Percentiles rank a stretch among this genome's conserved stretches.
phyloP scores from a whole-genome alignment of 108 stramenopile species.

The Cyclotella baltica region DNA sequence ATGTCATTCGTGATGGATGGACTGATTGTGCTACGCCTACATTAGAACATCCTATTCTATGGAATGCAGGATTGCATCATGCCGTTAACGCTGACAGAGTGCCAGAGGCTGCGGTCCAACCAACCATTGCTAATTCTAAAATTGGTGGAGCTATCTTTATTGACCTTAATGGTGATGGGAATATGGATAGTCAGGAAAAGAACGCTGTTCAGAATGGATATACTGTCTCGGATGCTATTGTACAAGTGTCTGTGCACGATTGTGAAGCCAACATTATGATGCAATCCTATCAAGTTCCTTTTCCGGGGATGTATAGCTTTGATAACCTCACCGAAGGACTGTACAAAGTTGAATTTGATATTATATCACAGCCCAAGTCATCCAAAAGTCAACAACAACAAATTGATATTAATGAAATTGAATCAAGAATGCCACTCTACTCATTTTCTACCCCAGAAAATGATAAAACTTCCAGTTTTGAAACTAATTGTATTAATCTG shows the following conservation, averaged over 20 bases:
- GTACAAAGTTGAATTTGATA: conserved; percentile 43
- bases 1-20: conserved; percentile 20
- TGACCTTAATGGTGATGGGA: conserved; percentile 26
- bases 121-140: conserved; percentile 10
- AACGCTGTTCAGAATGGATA: conserved; percentile 41
- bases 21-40: conserved; percentile 34
- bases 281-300: neutral
- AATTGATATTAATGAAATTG: too few relatives aligned
- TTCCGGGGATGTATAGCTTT: conserved; percentile 48
- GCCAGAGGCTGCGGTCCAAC: neutral
- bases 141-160: conserved; percentile 47
- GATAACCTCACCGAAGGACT: conserved; percentile 35
- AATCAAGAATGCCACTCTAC: conserved; percentile 21
- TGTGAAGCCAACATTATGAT: conserved; percentile 27
- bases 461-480: conserved; percentile 22
- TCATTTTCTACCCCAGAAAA: conserved; percentile 22
- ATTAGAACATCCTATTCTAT: conserved; percentile 11
- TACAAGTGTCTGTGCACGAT: conserved; percentile 39
- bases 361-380: conserved; percentile 13
- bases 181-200: conserved; percentile 36
- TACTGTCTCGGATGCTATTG: conserved; percentile 36
- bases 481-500: conserved; percentile 43
- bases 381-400: neutral
- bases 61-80: conserved; percentile 40
- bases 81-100: neutral